Evolutionary conservation across 2,329 filamentous ascomycete species (phyloP), one percentile per base, ranked within the genome.

Genomic region (Annulohypoxylon truncatum): DNA sequence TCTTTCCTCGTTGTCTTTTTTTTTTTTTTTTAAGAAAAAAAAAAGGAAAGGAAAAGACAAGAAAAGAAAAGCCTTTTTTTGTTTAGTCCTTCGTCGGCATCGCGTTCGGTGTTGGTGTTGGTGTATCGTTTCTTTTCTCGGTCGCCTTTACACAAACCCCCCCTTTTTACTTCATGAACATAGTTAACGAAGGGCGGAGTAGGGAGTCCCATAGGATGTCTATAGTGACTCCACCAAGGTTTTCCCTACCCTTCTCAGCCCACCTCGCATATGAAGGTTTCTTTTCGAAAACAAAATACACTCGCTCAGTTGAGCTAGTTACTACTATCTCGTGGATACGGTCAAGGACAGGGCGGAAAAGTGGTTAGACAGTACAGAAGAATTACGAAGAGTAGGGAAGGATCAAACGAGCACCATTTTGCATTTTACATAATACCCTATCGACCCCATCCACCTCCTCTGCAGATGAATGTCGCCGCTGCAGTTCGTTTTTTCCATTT

Each of bases 31-130:
- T 10, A 40, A 18, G 18, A 18, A 15, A 40, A 40, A 18, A 40
- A n/a, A n/a, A n/a, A n/a, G n/a, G n/a, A n/a, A n/a, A n/a, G n/a
- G n/a, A n/a, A n/a, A 40, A 18, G 18, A 18, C 5, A 40, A 40
- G 9, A 40, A 18, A 15, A 40, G 18, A 18, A 40, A 18, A 18
- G 15, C 4, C 29, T 53, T 42, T 57, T 54, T 69, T 50, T 55
- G 54, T 64, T 73, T 71, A 67, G 64, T 72, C 71, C 69, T 72
- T 68, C 59, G 68, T 71, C 60, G 72, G 75, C 75, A 77, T 77
- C 71, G 73, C 75, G 75, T 74, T 74, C 53, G 75, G 74, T 66
- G 66, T 70, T 70, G 67, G 71, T 75, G 73, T 74, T 70, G 67
- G 71, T 75, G 73, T 74, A 68, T 72, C 60, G 31, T 66, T 57